Base-by-base conservation (phyloP, 2,329 filamentous ascomycete genomes). In the Didymella pinodella region DNA sequence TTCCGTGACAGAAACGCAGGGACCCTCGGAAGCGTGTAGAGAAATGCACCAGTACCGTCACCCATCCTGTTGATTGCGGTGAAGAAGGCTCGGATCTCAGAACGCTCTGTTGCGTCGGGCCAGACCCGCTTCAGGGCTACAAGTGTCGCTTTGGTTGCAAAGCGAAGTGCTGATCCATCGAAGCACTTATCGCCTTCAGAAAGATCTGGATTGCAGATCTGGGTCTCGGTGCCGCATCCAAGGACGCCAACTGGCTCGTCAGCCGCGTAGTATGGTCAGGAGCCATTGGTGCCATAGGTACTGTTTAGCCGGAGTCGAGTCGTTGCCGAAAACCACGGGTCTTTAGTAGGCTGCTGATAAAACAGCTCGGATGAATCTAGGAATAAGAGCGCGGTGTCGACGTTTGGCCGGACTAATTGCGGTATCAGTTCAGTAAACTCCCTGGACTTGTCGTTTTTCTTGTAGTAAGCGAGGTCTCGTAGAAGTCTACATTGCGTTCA, bases 241-340 rank as follows among this genome's bases (percentile, higher is more conserved):
- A 54, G 22, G 6, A 54, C 52, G 3, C 14, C 29, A 2, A 43
- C 45, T 14, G 20, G 38, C 20, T 44, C 28, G 6, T 44, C 16
- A 18, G 28, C 26, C 7, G 22, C 25, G 8, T 43, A 50, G 8
- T 41, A 22, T 10, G 38, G 10, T 2, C 8, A 25, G 4, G 38
- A 25, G 12, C 20, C 20, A 4, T 41, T 41, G 8, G 32, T 8
- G 32, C 32, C 14, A 7, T 16, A 34, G 12, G 32, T 34, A 12
- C 32, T 34, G 14, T 34, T 34, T 14, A 34, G 32, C 12, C 14
- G 32, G 32, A 16, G 32, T 34, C 14, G 32, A 34, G 48, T 48
- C 7, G 45, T 43, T 4, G 52, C 52, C 20, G 45, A 48, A 16
- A 54, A 48, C 52, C 45, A 54, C 5, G 45, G 45, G 18, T 54